A percentile compares a stretch with the other conserved stretches of the same genome.
Evolutionary conservation across 164 flowering plant species (phyloP).

Genomic region (Echeveria elegans): DNA sequence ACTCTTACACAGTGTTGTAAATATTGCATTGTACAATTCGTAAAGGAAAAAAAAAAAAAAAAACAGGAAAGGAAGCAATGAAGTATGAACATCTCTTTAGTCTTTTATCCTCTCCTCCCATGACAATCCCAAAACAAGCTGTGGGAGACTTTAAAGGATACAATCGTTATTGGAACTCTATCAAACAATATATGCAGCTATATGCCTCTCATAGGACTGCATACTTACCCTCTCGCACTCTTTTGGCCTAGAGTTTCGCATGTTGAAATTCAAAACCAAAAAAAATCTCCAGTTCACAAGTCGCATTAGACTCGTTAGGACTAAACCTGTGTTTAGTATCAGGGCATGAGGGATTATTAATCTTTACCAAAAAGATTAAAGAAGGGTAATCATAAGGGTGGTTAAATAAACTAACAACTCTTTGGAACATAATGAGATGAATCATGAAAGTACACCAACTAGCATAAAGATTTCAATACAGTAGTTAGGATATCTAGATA

Average conservation of each 20-base stretch:
- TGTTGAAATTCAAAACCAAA: neutral
- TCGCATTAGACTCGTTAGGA: no score
- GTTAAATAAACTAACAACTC: neutral
- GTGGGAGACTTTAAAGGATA: slow-evolving; percentile 12
- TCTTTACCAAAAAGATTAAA: no score
- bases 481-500: slow-evolving; percentile 1
- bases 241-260: neutral
- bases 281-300: no score
- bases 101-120: slow-evolving; percentile 8
- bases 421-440: neutral
- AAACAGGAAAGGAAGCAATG: neutral
- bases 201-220: neutral
- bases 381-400: neutral
- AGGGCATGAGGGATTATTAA: neutral
- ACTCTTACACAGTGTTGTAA: no score
- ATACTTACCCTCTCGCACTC: neutral
- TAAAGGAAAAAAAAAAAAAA: neutral
- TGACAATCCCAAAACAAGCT: slow-evolving; percentile 12
- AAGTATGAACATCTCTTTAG: neutral
- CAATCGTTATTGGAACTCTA: slow-evolving; percentile 27
- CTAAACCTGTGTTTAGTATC: neutral
- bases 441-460: neutral
- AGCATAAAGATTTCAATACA: neutral
- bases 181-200: neutral
- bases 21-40: neutral